Base-by-base conservation (phyloP, 768 basidiomycete genomes). In the Asterophora lycoperdoides region DNA sequence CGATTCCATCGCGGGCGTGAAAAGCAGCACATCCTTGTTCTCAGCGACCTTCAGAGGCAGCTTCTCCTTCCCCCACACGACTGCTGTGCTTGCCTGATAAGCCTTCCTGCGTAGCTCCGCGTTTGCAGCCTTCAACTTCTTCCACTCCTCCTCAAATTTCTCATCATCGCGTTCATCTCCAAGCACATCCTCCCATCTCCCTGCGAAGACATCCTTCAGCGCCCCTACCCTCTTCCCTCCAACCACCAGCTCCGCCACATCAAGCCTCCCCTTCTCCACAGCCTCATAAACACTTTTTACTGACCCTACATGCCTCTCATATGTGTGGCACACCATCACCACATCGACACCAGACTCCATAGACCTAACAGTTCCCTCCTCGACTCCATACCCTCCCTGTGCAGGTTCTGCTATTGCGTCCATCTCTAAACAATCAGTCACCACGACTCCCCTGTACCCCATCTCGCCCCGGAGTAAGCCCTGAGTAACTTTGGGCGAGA, bases 361-460 rank as follows among this genome's bases (percentile, higher is more conserved):
- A 4, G 79, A 76, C 50, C 71, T 60, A 14, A 85, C 73, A 0
- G 83, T 80, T 5, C 82, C 84, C 34, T 69, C 70, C 46, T 75
- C 72, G 3, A 74, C 66, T 5, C 80, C 80, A 51, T 66, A 68
- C 14, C 68, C 71, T 65, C 61, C 37, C 81, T 72, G 36, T 86
- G 64, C 10, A 86, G 59, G 11, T 23, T 74, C 69, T 0, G 79
- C 74, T 13, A 87, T 76, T 9, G 86, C 84, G 41, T 81, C 81
- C 86, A 89, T 87, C 65, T 87, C 85, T 18, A 88, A 65, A 57
- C 86, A 87, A 59, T 87, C 86, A 1, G 86, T 86, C 23, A 86
- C 84, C 17, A 85, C 63, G 32, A 87, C 75, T 0, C 84, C 84
- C 3, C 67, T 41, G 61, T 75, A 88, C 0, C 68, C 67, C 57